Percentiles rank a stretch among this genome's conserved stretches.
Conservation (phyloP, 352 stramenopile genomes). For the Pythium grandisporangium region DNA sequence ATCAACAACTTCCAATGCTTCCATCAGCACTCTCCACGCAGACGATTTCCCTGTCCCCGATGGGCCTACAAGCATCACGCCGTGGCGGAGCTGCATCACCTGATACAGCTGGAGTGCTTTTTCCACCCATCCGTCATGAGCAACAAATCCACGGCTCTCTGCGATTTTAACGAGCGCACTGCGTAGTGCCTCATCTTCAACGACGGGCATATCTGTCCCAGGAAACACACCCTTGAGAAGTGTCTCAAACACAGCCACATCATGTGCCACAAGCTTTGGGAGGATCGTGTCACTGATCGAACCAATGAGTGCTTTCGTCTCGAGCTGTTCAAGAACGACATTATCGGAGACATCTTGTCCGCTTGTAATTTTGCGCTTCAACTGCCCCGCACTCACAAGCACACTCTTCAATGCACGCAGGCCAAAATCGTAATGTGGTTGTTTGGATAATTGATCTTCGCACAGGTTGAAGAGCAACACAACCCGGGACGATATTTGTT, state of each 20-base stretch:
- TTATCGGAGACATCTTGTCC: slow-evolving; percentile 15
- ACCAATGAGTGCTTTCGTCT: slow-evolving; percentile 93
- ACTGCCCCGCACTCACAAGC: slow-evolving; percentile 95
- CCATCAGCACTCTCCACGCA: slow-evolving; percentile 91
- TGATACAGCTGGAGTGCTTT: slow-evolving; percentile 99
- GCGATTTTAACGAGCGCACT: slow-evolving; percentile 90
- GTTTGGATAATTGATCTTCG: slow-evolving; percentile 96
- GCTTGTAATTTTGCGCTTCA: slow-evolving; percentile 92
- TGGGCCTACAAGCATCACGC: slow-evolving; percentile 98
- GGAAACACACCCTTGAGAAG: slow-evolving; percentile 97
- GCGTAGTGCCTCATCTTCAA: slow-evolving; percentile 86
- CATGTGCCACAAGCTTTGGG: slow-evolving; percentile 97
- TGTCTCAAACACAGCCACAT: slow-evolving; percentile 95
- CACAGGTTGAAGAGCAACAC: slow-evolving; percentile 99
- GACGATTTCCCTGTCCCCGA: slow-evolving; percentile 95
- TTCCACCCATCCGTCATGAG: slow-evolving; percentile 92
- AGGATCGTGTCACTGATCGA: slow-evolving; percentile 99
- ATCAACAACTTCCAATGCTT: slow-evolving; percentile 92
- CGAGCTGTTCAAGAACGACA: slow-evolving; percentile 60
- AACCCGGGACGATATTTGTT: slow-evolving; percentile 95
- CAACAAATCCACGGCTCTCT: slow-evolving; percentile 78
- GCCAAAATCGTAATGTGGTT: slow-evolving; percentile 99
- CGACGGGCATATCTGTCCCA: slow-evolving; percentile 71
- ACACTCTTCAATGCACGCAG: slow-evolving; percentile 99
- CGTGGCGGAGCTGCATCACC: slow-evolving; percentile 95